Evolutionary conservation across 495 filamentous ascomycete genomes (phyloP), one percentile per base, ranked within the genome.

Genomic region (Penicillium subrubescens): DNA sequence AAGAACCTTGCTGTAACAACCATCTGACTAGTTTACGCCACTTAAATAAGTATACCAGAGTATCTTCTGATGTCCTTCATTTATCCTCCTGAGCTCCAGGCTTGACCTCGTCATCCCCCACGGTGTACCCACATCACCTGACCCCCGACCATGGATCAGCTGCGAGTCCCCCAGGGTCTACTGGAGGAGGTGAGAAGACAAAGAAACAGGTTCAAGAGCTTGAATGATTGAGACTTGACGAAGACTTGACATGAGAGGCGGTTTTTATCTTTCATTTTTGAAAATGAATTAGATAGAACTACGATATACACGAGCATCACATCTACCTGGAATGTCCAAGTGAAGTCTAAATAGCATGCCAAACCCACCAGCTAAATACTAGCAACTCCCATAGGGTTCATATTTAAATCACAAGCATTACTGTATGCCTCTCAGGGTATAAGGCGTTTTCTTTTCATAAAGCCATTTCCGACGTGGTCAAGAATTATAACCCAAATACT

Each of bases 91-190:
- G 52, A 54, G 52, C 52, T 54, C 29, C 21, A 27, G 29, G 50
- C 25, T 52, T 64, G 54, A 60, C 52, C 60, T 60, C 57, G 35
- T 59, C 62, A 64, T 62, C 54, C 54, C 43, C 66, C 54, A 53
- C 53, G 23, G 5, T 21, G 57, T 67, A 63, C 29, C 62, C 66
- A 68, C 66, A 66, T 69, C 67, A 66, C 56, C 63, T 69, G 67
- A 69, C 60, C 17, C 56, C 39, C 37, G 51, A 67, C 65, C 65
- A 63, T 67, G 65, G 65, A 63, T 67, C 60, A 51, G 48, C 37
- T 3, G 34, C 37, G 27, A 35, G 52, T 52, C 17, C 39, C 59
- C 59, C n/a, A 48, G n/a, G 50, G 33, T 34, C 59, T 48, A 23
- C 50, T 54, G 1, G 6, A 41, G 33, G 25, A 61, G 27, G 58